Conservation (phyloP, 2,329 filamentous ascomycete species). For the Berkeleyomyces basicola region DNA sequence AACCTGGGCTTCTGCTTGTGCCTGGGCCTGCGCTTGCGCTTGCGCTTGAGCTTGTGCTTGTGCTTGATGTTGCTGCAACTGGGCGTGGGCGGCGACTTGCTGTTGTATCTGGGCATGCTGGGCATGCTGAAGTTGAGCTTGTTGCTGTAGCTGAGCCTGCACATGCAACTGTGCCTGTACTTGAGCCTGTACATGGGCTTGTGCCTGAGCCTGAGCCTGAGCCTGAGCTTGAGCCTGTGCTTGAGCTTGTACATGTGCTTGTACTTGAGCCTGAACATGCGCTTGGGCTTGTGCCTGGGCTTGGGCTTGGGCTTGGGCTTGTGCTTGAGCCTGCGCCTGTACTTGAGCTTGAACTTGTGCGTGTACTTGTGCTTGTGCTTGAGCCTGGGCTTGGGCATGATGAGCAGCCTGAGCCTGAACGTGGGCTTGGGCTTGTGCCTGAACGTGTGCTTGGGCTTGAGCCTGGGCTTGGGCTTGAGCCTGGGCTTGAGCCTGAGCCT, state of each 20-base stretch:
- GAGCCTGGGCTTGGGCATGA: not conserved
- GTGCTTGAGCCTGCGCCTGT: not conserved
- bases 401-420: not conserved
- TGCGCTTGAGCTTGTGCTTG: not conserved
- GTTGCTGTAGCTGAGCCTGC: not conserved
- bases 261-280: not conserved
- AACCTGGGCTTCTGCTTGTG: not conserved
- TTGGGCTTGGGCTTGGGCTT: not conserved
- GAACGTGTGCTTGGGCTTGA: conserved; percentile 2
- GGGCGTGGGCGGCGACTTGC: not conserved
- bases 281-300: not conserved
- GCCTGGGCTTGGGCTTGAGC: conserved; percentile 4
- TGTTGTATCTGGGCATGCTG: conserved; percentile 7
- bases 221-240: conserved; percentile 4
- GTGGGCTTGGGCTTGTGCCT: conserved; percentile 5
- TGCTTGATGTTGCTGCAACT: conserved; percentile 3
- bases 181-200: conserved; percentile 2
- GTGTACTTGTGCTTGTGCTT: not conserved
- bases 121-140: conserved; percentile 6
- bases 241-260: conserved; percentile 8
- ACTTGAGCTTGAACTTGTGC: not conserved
- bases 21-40: not conserved
- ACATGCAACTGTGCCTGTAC: conserved; percentile 1
- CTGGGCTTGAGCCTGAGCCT: conserved; percentile 5
- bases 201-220: not conserved